phyloP scores from a whole-genome alignment of 2,329 filamentous ascomycete species.

The Hortaea werneckii region DNA sequence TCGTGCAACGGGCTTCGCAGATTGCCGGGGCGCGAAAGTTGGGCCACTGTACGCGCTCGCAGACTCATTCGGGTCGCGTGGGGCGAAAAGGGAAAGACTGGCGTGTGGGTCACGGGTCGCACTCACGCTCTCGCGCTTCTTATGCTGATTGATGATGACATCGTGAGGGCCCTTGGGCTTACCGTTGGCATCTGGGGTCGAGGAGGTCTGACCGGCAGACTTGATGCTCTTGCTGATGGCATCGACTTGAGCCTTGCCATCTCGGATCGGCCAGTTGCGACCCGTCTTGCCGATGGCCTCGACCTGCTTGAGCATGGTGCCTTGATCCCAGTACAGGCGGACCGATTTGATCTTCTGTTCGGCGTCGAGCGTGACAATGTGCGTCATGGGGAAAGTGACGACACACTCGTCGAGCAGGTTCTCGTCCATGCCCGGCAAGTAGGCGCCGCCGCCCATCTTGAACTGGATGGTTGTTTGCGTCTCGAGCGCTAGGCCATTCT shows the following conservation, averaged over 20 bases:
- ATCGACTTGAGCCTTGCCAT: conserved; percentile 72
- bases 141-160: conserved; percentile 16
- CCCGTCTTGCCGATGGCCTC: conserved; percentile 86
- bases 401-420: conserved; percentile 81
- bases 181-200: conserved; percentile 11
- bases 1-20: conserved; percentile 60
- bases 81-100: conserved; percentile 63
- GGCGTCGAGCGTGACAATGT: conserved; percentile 76
- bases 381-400: conserved; percentile 74
- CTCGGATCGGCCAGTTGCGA: conserved; percentile 89
- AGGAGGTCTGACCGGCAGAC: conserved; percentile 13
- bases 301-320: conserved; percentile 79
- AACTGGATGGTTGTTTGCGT: conserved; percentile 79
- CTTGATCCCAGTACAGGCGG: conserved; percentile 91
- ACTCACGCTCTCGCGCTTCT: conserved; percentile 22
- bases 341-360: conserved; percentile 75
- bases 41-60: conserved; percentile 36
- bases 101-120: conserved; percentile 45
- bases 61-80: conserved; percentile 53
- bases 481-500: conserved; percentile 62
- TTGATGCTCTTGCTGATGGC: conserved; percentile 36
- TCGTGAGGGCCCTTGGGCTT: conserved; percentile 18
- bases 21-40: conserved; percentile 52
- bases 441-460: conserved; percentile 67
- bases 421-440: conserved; percentile 81